Conservation (phyloP, 2,329 filamentous ascomycete species). For the Curvularia sp. region DNA sequence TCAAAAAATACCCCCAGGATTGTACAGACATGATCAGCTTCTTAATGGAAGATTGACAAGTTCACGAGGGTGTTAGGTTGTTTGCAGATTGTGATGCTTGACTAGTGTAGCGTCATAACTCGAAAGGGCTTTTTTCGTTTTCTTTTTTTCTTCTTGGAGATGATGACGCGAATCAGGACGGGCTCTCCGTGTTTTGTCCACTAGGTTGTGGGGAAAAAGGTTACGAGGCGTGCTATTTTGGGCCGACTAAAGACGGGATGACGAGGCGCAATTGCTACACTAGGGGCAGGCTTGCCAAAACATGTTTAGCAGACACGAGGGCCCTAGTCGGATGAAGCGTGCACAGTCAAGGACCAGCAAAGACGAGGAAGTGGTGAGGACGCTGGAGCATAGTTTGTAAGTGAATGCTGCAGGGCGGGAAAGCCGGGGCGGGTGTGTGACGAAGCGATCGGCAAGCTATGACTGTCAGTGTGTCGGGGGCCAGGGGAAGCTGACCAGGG, state of each 20-base stretch:
- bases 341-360: background rate
- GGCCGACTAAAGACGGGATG: constrained; percentile 2
- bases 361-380: background rate
- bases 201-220: constrained; percentile 11
- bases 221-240: constrained; percentile 19
- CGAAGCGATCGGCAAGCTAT: constrained; percentile 11
- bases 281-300: background rate
- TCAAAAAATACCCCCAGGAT: background rate
- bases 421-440: constrained; percentile 8
- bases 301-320: background rate
- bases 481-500: background rate
- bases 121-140: background rate
- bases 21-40: background rate
- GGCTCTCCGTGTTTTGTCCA: background rate
- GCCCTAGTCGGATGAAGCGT: background rate
- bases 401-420: constrained; percentile 1
- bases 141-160: background rate
- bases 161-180: background rate
- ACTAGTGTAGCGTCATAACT: background rate
- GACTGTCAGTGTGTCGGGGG: constrained; percentile 1
- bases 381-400: background rate
- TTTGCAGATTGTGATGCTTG: background rate
- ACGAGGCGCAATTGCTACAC: constrained; percentile 8
- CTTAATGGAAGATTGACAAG: constrained; percentile 1
- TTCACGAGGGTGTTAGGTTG: background rate